Evolutionary conservation across 805 yeast species (phyloP), one percentile per base, ranked within the genome.

Genomic region (Metschnikowia vanudenii): DNA sequence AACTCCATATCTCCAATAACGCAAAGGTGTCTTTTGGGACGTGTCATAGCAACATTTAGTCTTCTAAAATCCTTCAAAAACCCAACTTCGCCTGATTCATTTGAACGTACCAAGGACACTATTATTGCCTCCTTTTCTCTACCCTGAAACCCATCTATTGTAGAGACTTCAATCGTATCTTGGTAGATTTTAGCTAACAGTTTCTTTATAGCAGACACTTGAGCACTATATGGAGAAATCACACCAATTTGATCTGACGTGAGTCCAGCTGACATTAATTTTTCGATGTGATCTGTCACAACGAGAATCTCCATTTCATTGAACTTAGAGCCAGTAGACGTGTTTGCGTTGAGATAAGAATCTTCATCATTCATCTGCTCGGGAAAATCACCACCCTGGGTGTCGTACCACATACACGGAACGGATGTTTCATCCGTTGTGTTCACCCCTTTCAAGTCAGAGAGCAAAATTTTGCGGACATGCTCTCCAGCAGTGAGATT

Each of bases 61-160:
- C 99, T 76, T 58, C 94, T 71, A 45, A 78, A 75, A 55, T 92
- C 97, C 19, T 75, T 74, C 44, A 94, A 68, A 59, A 92, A 94
- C 9, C 98, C 98, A 39, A 91, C 84, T 43, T 84, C 87, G 29
- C 74, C 63, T 2, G 67, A 57, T 17, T 78, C 83, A 62, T 92
- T 92, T 33, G 94, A 84, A 52, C 99, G 73, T 2, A 92, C 97
- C 44, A 92, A 64, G 1, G 94, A 77, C 11, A 94, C 67, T 1
- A 92, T 75, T 6, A 92, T 89, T 0, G 82, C 84, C 56, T 91
- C 95, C 63, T 92, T 94, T 60, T 92, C 99, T 51, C 97, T 73
- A 1, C 99, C 99, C 69, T 92, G 99, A 59, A 92, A 94, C 1
- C 97, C 97, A 67, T 92, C 99, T 4, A 92, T 92, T 0, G 97